phyloP scores from a whole-genome alignment of 129 eudicot species.

The Pittosporum tobira region DNA sequence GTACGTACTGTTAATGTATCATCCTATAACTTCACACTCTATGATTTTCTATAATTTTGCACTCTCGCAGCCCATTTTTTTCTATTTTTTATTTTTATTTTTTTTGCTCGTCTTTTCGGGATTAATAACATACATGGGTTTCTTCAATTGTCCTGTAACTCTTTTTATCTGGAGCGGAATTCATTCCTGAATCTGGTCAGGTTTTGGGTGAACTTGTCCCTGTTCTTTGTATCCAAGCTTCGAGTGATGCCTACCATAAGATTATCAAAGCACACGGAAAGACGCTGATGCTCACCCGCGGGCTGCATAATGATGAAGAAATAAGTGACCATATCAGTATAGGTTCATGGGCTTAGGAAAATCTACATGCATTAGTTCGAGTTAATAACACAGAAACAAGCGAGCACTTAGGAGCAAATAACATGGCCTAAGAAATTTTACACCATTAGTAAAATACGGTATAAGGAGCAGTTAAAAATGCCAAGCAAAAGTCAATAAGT shows the following conservation, averaged over 20 bases:
- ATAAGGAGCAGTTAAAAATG: too few relatives aligned
- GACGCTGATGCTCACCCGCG: constrained; percentile 16
- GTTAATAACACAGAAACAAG: not conserved
- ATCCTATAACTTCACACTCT: not conserved
- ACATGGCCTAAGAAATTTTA: too few relatives aligned
- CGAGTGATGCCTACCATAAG: constrained; percentile 18
- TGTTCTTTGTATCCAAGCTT: constrained; percentile 20
- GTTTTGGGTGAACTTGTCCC: constrained; percentile 23
- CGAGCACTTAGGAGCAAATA: not conserved
- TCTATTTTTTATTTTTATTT: not conserved
- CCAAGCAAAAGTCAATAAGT: not conserved
- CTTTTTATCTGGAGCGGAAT: constrained; percentile 13
- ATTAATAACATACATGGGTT: constrained; percentile 6
- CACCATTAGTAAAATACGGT: too few relatives aligned
- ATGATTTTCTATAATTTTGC: not conserved
- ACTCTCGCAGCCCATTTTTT: not conserved
- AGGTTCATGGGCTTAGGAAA: not conserved
- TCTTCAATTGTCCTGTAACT: not conserved
- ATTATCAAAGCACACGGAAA: constrained; percentile 20
- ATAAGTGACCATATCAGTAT: not conserved
- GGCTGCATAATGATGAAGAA: constrained; percentile 13
- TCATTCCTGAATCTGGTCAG: constrained; percentile 25
- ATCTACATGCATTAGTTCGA: too few relatives aligned
- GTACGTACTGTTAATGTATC: not conserved
- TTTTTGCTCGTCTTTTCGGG: not conserved